Base-by-base conservation (phyloP, 768 basidiomycete genomes). In the Porphyrellus cyaneotinctus region DNA sequence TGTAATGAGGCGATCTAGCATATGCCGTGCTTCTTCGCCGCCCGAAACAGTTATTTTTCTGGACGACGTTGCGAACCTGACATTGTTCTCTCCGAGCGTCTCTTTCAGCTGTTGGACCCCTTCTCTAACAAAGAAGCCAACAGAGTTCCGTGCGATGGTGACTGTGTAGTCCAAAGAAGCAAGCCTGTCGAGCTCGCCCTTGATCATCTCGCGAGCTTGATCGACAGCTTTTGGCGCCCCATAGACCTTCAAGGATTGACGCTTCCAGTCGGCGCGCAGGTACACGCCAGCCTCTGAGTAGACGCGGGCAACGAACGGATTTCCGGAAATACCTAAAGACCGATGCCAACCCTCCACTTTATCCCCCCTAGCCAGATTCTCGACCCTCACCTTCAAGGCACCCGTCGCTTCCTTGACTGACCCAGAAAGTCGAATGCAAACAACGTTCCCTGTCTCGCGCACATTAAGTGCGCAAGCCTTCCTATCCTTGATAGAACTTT, bases 371-470 rank as follows among this genome's bases (percentile, higher is more conserved):
- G 74, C 76, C 35, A 85, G 61, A 47, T 70, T 75, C 62, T 85
- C 84, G 0, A 81, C 78, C 47, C 82, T 70, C 13, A 84, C 82
- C 67, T 84, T 85, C 53, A 85, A 59, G 6, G 75, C 71, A 1
- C 84, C 84, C 2, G 78, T 73, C 2, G 74, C 74, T 57, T 78
- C 76, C 65, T 79, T 79, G 45, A 78, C 77, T 14, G 77, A 70
- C 0, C 83, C 83, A 1, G 69, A 58, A n/a, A 84, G 70, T 5
- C 67, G 73, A 36, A 84, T 72, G 15, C 69, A 64, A 39, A 77
- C 71, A 9, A 41, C 43, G 31, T 61, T 58, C 22, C 57, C 60
- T 10, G 22, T 36, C 23, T 68, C 63, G 20, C 56, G 59, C 5
- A 76, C 61, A 32, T 63, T 50, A 18, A 78, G 57, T 22, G 68